Base-by-base conservation (phyloP, 228 moss, liverwort and hornwort species). In the Sphagnum magellanicum region DNA sequence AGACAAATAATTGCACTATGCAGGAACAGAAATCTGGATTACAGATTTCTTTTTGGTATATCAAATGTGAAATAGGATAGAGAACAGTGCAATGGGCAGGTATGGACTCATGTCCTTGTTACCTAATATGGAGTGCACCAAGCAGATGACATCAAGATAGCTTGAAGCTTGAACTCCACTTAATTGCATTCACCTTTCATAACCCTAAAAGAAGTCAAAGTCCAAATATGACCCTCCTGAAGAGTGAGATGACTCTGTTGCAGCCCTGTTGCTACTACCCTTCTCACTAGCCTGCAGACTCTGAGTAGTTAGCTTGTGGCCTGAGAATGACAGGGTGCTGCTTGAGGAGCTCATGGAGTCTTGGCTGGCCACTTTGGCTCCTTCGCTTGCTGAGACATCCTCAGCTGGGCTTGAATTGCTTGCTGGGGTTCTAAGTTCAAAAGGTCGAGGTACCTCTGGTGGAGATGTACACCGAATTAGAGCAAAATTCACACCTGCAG, bases 221-320 rank as follows among this genome's bases (percentile, higher is more conserved):
- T 82, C 82, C 78, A 82, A 71, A 78, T 82, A 82, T 16, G 82
- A 78, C 64, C 82, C 82, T 75, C 82, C 82, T 10, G 82, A 82
- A 5, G 82, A 82, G 68, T 75, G 75, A 61, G 70, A 78, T 51
- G 78, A 78, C 73, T 75, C 70, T 15, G 82, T 65, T 61, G 82
- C 78, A 67, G 78, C 78, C 75, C 78, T 72, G 74, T 82, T 82
- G 82, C 82, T 78, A 82, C 76, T 78, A 65, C 73, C 73, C 60
- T 82, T 82, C 78, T 82, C 82, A 73, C 68, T 71, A 55, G 82
- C 62, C 78, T 78, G 78, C 47, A 78, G 68, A 32, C 32, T 32
- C 32, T 32, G 78, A 65, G 73, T 82, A 73, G 73, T 70, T 16
- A 70, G 46, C 63, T 70, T 70, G 17, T 62, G 70, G 16, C 64